phyloP scores from a whole-genome alignment of 148 eudicot species.

The Oxyria digyna region DNA sequence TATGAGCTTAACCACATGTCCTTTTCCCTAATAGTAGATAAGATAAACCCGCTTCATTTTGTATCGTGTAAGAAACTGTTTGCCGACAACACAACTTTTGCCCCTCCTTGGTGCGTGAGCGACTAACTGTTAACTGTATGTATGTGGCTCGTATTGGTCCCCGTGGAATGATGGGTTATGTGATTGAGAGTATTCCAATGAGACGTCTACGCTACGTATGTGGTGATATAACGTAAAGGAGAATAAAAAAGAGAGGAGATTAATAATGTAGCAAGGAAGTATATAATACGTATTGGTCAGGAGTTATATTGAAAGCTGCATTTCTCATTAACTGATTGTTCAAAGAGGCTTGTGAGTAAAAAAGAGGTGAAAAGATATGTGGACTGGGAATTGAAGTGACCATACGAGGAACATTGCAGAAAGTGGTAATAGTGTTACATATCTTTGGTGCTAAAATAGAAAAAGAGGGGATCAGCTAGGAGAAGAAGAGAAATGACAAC shows the following conservation, averaged over 20 bases:
- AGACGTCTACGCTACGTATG: slow-evolving; percentile 4
- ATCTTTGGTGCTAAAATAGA: neutral
- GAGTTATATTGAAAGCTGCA: neutral
- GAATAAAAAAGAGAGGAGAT: neutral
- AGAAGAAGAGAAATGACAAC: neutral
- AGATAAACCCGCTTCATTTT: neutral
- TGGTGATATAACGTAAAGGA: neutral
- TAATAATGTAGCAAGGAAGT: neutral
- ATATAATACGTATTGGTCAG: neutral
- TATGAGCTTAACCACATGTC: neutral
- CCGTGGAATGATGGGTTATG: neutral
- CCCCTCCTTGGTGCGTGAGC: neutral
- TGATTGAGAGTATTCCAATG: neutral
- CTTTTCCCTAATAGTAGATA: neutral
- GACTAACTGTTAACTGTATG: too few species aligned
- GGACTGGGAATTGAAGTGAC: too few species aligned
- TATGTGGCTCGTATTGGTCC: slow-evolving; percentile 4
- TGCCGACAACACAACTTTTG: neutral
- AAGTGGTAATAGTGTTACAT: neutral
- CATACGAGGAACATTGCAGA: neutral
- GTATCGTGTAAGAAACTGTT: neutral
- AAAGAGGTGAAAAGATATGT: neutral
- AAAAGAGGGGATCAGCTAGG: too few species aligned
- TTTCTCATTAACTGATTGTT: neutral
- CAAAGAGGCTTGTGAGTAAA: neutral